Conservation (phyloP, 176 grass and related monocot genomes). For the Cenchrus fungigraminus region DNA sequence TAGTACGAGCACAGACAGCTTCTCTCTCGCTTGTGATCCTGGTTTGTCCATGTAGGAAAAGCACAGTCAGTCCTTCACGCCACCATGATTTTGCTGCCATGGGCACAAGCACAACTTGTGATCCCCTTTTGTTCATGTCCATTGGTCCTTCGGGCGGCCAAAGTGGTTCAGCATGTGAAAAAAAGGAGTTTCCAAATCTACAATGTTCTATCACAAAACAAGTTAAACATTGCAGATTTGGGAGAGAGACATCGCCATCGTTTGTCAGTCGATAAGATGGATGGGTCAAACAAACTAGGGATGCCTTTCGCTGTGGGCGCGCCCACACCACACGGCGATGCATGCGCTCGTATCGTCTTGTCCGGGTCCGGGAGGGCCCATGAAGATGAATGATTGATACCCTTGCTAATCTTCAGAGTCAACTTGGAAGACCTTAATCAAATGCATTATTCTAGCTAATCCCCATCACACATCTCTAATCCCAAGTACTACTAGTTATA, state of each 20-base stretch:
- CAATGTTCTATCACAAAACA: no score
- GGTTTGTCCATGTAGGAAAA: not conserved
- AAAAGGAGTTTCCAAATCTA: no score
- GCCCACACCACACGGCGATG: not conserved
- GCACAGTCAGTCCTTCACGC: no score
- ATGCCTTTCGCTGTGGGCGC: not conserved
- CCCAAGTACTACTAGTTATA: no score
- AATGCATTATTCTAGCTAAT: not conserved
- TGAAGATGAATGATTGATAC: not conserved
- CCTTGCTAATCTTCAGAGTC: not conserved
- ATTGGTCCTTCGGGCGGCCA: not conserved
- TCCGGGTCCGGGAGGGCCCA: no score
- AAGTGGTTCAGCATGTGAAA: no score
- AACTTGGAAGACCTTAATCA: not conserved
- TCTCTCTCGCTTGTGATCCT: not conserved
- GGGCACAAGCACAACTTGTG: slow-evolving; percentile 11
- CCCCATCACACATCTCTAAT: not conserved
- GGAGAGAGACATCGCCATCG: no score
- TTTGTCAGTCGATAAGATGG: not conserved
- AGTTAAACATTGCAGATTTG: no score
- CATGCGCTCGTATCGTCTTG: not conserved
- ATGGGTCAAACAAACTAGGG: not conserved
- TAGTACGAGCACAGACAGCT: not conserved
- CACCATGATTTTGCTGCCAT: not conserved
- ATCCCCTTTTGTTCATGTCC: slow-evolving; percentile 16